Conservation (phyloP, 352 stramenopile genomes). For the Phytopythium kandeliae region DNA sequence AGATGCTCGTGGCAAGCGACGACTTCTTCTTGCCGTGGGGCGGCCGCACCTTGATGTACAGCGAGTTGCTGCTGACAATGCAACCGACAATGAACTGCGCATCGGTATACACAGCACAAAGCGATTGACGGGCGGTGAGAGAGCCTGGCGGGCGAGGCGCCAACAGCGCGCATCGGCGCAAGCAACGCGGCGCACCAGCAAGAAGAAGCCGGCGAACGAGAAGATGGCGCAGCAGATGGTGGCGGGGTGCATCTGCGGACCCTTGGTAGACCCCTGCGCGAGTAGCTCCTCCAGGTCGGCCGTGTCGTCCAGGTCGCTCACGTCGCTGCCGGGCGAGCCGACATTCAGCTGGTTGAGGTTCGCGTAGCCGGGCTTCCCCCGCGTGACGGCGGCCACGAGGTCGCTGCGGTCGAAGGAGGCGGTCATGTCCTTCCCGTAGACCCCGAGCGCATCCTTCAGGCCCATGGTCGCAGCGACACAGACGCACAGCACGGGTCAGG, state of each 20-base stretch:
- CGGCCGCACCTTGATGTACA: conserved; percentile 82
- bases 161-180: neutral
- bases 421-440: conserved; percentile 75
- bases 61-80: conserved; percentile 82
- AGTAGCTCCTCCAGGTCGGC: conserved; percentile 77
- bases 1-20: conserved; percentile 80
- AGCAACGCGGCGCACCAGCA: conserved; percentile 35
- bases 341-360: conserved; percentile 83
- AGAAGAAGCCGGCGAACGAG: conserved; percentile 62
- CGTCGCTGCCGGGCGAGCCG: conserved; percentile 65
- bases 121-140: too few relatives aligned
- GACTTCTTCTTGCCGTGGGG: conserved; percentile 80
- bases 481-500: neutral
- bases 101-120: too few relatives aligned
- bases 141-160: too few relatives aligned
- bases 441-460: conserved; percentile 76
- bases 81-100: conserved; percentile 73
- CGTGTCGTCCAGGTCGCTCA: conserved; percentile 76
- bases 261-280: conserved; percentile 62
- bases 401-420: conserved; percentile 62
- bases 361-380: conserved; percentile 69
- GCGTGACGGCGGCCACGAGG: conserved; percentile 60
- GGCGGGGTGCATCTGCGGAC: conserved; percentile 63
- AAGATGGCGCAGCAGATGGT: conserved; percentile 79
- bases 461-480: conserved; percentile 23